Conservation (phyloP, 441 rosid species). For the Mallotus japonicus region DNA sequence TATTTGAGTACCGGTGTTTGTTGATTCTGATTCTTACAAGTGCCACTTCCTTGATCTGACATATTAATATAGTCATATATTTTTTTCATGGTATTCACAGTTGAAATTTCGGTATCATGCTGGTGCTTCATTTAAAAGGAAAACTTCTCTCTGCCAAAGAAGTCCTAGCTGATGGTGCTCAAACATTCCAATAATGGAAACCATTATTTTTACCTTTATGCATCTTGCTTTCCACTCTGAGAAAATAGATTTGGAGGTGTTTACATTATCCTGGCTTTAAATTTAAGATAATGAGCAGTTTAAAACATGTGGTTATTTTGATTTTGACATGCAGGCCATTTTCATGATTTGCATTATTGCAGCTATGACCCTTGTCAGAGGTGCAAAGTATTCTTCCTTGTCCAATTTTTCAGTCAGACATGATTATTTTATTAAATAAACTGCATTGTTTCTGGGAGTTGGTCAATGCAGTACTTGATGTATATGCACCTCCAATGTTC, state of each 20-base stretch:
- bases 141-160: conserved; percentile 71
- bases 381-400: conserved; percentile 36
- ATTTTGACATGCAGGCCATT: conserved; percentile 66
- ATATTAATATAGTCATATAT: not conserved
- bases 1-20: not conserved
- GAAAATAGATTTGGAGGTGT: conserved; percentile 84
- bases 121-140: conserved; percentile 69
- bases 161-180: conserved; percentile 77
- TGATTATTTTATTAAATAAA: conserved; percentile 13
- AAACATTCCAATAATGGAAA: conserved; percentile 70
- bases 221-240: conserved; percentile 91
- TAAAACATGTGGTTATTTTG: not conserved
- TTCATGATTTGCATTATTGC: conserved; percentile 86
- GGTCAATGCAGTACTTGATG: conserved; percentile 67
- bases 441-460: conserved; percentile 61
- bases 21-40: not conserved
- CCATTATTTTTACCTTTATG: conserved; percentile 78
- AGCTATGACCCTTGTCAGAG: conserved; percentile 87
- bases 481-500: conserved; percentile 74
- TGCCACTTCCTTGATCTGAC: not conserved
- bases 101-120: conserved; percentile 68
- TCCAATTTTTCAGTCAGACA: conserved; percentile 4
- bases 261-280: conserved; percentile 5
- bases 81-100: conserved; percentile 31
- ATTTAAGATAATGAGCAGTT: conserved; percentile 7